A percentile compares a stretch with the other conserved stretches of the same genome.
These are phyloP conservation scores for Umbilicus rupestris DNA, from an alignment of 164 flowering plant species.

Conservation along the genomic window DNA sequence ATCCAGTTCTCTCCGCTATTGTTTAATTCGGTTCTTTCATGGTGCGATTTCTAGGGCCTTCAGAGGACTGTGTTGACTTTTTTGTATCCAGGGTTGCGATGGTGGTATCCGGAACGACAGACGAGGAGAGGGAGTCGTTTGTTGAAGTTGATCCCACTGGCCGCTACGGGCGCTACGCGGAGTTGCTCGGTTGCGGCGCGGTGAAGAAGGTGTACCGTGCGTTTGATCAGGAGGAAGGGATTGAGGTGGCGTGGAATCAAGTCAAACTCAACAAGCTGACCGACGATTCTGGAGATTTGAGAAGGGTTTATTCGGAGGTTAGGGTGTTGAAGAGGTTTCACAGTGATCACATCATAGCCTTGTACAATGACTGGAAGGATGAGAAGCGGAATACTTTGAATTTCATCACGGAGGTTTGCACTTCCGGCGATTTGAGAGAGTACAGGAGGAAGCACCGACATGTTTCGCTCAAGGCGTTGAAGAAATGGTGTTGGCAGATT, in stretches of 20 bases:
- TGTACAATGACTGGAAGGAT: conserved; percentile 4
- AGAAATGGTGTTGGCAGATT: conserved; percentile 10
- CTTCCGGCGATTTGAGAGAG: conserved; percentile 8
- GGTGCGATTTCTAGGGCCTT: too few species aligned
- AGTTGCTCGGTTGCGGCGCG: conserved; percentile 4
- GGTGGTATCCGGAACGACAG: not conserved
- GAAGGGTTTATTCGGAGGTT: not conserved
- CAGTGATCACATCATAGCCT: not conserved
- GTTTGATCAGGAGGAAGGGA: conserved; percentile 8
- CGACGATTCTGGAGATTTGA: not conserved
- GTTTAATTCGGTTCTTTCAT: too few species aligned
- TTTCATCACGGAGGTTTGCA: conserved; percentile 7
- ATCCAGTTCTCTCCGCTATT: not conserved
- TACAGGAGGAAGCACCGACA: conserved; percentile 7
- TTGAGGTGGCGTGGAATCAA: conserved; percentile 10
- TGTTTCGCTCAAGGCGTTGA: conserved; percentile 5
- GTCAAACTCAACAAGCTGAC: conserved; percentile 3
- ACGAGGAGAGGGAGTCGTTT: not conserved
- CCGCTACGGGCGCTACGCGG: conserved; percentile 1
- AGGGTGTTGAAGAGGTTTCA: not conserved
- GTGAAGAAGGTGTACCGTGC: conserved; percentile 7
- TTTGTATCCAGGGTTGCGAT: not conserved
- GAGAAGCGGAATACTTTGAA: conserved; percentile 5
- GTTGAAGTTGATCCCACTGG: conserved; percentile 7
- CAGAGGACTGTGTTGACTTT: not conserved